These are phyloP conservation scores for Trichoderma sp. DNA, from an alignment of 2,329 filamentous ascomycete species.

Conservation along the genomic window DNA sequence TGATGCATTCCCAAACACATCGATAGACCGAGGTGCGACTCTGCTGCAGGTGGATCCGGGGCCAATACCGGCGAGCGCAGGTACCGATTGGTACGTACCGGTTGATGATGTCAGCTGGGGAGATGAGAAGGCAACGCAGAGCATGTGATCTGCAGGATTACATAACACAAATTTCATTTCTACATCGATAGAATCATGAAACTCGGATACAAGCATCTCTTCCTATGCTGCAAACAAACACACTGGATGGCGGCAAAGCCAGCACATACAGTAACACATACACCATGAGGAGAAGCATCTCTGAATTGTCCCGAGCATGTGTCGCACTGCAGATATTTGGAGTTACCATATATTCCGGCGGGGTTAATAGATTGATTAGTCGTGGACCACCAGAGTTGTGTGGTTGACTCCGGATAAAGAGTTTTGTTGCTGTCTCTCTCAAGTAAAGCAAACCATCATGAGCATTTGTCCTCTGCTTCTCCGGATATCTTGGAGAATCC, in stretches of 20 bases:
- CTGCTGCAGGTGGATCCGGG: neutral
- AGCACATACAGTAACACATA: neutral
- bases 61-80: neutral
- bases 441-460: neutral
- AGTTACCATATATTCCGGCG: neutral
- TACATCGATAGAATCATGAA: neutral
- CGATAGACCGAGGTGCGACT: neutral
- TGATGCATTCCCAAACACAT: neutral
- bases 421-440: neutral
- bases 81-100: neutral
- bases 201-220: neutral
- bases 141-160: neutral
- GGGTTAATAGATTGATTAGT: neutral
- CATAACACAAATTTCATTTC: neutral
- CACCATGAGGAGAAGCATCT: too few relatives aligned
- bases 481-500: neutral
- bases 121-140: neutral
- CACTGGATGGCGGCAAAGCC: neutral
- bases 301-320: neutral
- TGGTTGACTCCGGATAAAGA: neutral
- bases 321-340: neutral
- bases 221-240: neutral
- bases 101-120: neutral
- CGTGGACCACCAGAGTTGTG: neutral
- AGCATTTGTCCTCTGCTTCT: neutral